Base-by-base conservation (phyloP, 176 grass and related monocot genomes). In the Oryza australiensis region DNA sequence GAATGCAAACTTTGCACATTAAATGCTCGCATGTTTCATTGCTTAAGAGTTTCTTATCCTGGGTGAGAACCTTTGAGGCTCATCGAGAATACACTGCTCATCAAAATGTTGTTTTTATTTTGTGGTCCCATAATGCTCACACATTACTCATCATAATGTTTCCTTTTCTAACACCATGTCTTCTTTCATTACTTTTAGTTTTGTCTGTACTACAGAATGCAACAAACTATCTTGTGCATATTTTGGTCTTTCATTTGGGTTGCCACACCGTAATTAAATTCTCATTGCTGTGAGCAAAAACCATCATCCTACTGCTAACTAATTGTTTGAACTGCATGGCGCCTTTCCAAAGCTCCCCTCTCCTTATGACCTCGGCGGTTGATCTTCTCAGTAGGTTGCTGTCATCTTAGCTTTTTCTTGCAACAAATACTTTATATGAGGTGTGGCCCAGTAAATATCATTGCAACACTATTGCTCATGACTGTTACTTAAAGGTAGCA, bases 401-500 rank as follows among this genome's bases (percentile, higher is more conserved):
- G 32, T 46, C 11, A 46, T n/a, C 26, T 66, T 45, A 48, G 71
- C 8, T 11, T 73, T 46, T 3, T 67, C 26, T 79, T 23, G 26
- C 76, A 79, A 43, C 18, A n/a, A 46, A 30, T 66, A 66, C 76
- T 46, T 77, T 78, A 27, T 26, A 28, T 45, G 24, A 41, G 16
- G 18, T 23, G 43, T 62, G 16, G 26, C 33, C 42, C 46, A 40
- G 26, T 74, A 34, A 55, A 20, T 30, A 53, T 16, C 28, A 35
- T 20, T 49, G 43, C 24, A 26, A 38, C 46, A 23, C 74, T 76
- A 41, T 37, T 76, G 57, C 33, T 57, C 51, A 26, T 62, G 74
- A 2, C 37, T 26, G 20, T 70, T 70, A 14, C 28, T 60, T 68
- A 35, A 68, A 68, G 22, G 23, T 60, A 29, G 12, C 24, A 53